Conservation (phyloP, 2,329 filamentous ascomycete genomes). For the Penicillium sp. region DNA sequence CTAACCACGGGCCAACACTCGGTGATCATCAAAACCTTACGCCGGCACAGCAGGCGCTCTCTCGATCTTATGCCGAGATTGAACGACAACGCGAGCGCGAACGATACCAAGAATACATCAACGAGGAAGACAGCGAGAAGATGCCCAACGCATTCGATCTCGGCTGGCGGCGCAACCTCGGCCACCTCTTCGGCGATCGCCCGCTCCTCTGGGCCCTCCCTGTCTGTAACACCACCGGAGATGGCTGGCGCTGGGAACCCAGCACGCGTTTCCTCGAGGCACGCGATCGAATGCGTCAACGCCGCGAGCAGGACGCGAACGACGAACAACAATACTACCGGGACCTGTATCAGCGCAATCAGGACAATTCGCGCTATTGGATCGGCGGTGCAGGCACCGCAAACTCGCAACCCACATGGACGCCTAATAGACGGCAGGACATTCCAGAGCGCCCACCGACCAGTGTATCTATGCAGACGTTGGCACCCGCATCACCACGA, state of each 20-base stretch:
- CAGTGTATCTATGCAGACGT: constrained; percentile 43
- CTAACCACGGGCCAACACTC: constrained; percentile 12
- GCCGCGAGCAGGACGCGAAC: constrained; percentile 28
- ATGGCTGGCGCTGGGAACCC: constrained; percentile 93
- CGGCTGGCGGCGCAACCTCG: constrained; percentile 73
- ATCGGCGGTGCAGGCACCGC: constrained; percentile 14
- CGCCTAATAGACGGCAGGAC: constrained; percentile 17
- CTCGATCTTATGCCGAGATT: constrained; percentile 50
- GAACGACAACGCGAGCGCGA: constrained; percentile 63
- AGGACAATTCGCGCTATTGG: constrained; percentile 31
- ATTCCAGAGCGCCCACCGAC: constrained; percentile 35
- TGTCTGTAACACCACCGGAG: constrained; percentile 76
- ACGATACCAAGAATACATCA: constrained; percentile 74
- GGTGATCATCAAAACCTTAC: constrained; percentile 28
- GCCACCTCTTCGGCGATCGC: constrained; percentile 72
- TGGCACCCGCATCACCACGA: constrained; percentile 39
- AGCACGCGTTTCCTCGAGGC: constrained; percentile 72
- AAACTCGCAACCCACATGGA: constrained; percentile 16
- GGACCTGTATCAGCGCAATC: constrained; percentile 35
- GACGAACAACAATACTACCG: constrained; percentile 33
- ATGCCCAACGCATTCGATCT: constrained; percentile 92
- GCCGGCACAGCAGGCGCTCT: constrained; percentile 44
- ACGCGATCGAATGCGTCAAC: constrained; percentile 30
- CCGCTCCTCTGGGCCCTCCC: constrained; percentile 74
- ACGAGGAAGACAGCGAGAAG: constrained; percentile 81